Evolutionary conservation across 257 asterid genomes (phyloP).

Genomic region (Solanum peruvianum): DNA sequence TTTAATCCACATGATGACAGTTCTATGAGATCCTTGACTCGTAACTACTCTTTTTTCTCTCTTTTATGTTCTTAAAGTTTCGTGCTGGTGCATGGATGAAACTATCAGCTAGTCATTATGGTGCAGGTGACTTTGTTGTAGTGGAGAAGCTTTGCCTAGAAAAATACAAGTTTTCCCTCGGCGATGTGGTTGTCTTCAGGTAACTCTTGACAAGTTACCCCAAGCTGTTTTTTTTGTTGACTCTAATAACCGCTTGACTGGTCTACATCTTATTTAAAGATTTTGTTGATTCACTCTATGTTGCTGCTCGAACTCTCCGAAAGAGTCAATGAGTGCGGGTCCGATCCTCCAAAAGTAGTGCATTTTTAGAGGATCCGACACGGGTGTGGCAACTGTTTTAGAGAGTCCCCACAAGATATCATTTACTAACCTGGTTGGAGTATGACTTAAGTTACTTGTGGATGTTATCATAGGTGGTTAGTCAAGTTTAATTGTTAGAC

Average conservation of each 20-base stretch:
- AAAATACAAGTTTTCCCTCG: conserved; percentile 63
- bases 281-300: neutral
- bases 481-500: neutral
- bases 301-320: neutral
- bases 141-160: conserved; percentile 77
- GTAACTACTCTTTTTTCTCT: conserved; percentile 17
- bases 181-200: conserved; percentile 81
- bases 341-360: neutral
- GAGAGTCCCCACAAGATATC: neutral
- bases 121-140: conserved; percentile 63
- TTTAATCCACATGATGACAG: conserved; percentile 39
- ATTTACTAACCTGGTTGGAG: neutral
- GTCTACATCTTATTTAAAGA: neutral
- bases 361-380: neutral
- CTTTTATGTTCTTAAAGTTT: neutral
- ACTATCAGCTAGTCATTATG: neutral
- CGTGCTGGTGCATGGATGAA: neutral
- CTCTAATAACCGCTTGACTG: neutral
- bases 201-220: conserved; percentile 7
- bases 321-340: neutral
- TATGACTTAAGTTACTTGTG: neutral
- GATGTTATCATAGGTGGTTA: neutral
- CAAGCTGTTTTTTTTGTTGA: neutral
- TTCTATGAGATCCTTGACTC: conserved; percentile 23
- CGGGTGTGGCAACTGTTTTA: neutral